phyloP scores from a whole-genome alignment of 176 grass and related monocot species.

The Olyra latifolia region DNA sequence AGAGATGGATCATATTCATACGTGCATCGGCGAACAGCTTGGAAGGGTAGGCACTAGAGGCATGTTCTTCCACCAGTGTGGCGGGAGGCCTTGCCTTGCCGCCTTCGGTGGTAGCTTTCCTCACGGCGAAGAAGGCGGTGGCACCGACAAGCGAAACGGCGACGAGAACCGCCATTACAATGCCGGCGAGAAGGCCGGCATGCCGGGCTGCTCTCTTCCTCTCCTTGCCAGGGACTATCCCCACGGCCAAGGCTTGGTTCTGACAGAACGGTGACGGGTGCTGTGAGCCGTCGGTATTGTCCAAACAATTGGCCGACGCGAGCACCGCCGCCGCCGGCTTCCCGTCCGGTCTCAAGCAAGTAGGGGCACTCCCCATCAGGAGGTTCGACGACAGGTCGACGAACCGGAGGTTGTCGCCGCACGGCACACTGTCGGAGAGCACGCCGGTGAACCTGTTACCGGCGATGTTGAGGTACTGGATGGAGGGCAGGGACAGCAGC shows the following conservation, averaged over 20 bases:
- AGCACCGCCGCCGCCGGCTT: constrained; percentile 41
- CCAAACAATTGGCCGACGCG: constrained; percentile 67
- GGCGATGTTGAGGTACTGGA: constrained; percentile 65
- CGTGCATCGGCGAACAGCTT: constrained; percentile 84
- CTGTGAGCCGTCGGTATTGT: constrained; percentile 40
- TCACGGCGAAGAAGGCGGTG: constrained; percentile 53
- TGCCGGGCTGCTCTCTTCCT: constrained; percentile 30
- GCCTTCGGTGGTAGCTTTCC: constrained; percentile 39
- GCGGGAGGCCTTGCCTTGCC: constrained; percentile 37
- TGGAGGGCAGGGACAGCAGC: constrained; percentile 72
- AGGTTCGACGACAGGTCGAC: constrained; percentile 85
- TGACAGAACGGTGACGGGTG: constrained; percentile 75
- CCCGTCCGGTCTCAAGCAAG: constrained; percentile 50
- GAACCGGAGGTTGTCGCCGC: constrained; percentile 67
- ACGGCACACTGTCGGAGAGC: constrained; percentile 65
- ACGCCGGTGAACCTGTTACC: constrained; percentile 82
- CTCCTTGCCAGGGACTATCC: constrained; percentile 54
- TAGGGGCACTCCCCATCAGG: constrained; percentile 60
- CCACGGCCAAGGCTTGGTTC: constrained; percentile 87
- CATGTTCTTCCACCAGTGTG: constrained; percentile 55
- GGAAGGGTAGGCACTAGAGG: constrained; percentile 68
- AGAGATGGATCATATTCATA: constrained; percentile 34
- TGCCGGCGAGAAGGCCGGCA: constrained; percentile 28
- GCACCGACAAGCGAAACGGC: constrained; percentile 30
- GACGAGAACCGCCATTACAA: constrained; percentile 41